Percentiles rank a stretch among this genome's conserved stretches.
phyloP scores from a whole-genome alignment of 768 basidiomycete genomes.

The Tulasnella sp. region DNA sequence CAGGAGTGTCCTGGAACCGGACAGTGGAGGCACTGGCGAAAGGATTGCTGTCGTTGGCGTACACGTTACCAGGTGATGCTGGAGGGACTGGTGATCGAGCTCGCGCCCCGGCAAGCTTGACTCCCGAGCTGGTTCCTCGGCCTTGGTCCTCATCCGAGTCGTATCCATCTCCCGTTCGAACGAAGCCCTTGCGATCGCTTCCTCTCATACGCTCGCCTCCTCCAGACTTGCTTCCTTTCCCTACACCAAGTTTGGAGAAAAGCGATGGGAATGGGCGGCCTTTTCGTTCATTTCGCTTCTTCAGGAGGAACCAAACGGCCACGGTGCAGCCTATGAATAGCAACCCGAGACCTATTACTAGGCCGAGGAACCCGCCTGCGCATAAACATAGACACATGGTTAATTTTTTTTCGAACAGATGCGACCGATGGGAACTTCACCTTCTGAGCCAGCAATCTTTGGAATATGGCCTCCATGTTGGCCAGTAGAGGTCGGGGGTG shows the following conservation, averaged over 20 bases:
- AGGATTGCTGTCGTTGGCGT: constrained; percentile 15
- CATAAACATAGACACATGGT: background rate
- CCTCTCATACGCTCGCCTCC: background rate
- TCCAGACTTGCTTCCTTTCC: background rate
- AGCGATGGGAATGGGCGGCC: background rate
- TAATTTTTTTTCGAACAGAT: background rate
- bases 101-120: constrained; percentile 5
- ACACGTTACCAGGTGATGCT: background rate
- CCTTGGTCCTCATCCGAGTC: constrained; percentile 8
- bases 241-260: background rate
- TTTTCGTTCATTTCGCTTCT: background rate
- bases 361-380: constrained; percentile 11
- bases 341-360: constrained; percentile 11
- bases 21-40: background rate
- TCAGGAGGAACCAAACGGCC: constrained; percentile 4
- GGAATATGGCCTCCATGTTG: constrained; percentile 4
- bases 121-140: background rate
- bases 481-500: constrained; percentile 10
- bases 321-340: constrained; percentile 17
- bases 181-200: constrained; percentile 2
- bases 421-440: background rate
- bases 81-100: background rate
- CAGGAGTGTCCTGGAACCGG: background rate
- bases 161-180: background rate
- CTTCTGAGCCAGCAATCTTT: constrained; percentile 18